Percentiles rank a stretch among this genome's conserved stretches.
phyloP scores from a whole-genome alignment of 2,329 filamentous ascomycete genomes.

The Pseudocercospora pini-densiflorae region DNA sequence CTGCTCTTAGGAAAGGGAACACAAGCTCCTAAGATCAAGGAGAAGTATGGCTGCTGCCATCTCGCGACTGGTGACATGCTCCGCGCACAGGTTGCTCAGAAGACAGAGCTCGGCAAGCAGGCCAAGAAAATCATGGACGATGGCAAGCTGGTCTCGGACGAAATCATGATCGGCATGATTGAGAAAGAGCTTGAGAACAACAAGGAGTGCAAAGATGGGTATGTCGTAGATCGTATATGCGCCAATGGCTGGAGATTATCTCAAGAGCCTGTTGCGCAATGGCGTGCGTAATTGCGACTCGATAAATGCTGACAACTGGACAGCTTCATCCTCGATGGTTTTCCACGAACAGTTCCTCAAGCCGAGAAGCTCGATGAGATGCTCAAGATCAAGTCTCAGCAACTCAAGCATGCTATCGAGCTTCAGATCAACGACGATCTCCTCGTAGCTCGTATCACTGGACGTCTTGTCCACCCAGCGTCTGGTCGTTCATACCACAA shows the following conservation, averaged over 20 bases:
- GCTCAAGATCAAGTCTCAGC: conserved; percentile 77
- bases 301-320: conserved; percentile 17
- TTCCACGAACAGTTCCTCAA: conserved; percentile 95
- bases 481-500: conserved; percentile 97
- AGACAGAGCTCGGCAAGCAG: conserved; percentile 90
- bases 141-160: conserved; percentile 95
- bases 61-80: conserved; percentile 99
- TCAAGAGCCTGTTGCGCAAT: background rate
- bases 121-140: conserved; percentile 99
- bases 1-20: conserved; percentile 84
- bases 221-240: conserved; percentile 42
- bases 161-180: conserved; percentile 99
- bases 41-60: conserved; percentile 97
- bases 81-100: conserved; percentile 96
- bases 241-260: conserved; percentile 9
- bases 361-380: conserved; percentile 94
- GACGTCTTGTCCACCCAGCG: conserved; percentile 91
- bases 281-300: background rate
- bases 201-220: conserved; percentile 96
- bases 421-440: conserved; percentile 95
- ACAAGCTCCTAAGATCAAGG: conserved; percentile 96
- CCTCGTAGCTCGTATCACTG: conserved; percentile 93
- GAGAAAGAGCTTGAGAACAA: conserved; percentile 95
- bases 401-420: conserved; percentile 92
- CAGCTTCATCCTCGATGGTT: conserved; percentile 98